phyloP scores from a whole-genome alignment of 1,284 basidiomycete genomes.

The Pholiota adiposa region DNA sequence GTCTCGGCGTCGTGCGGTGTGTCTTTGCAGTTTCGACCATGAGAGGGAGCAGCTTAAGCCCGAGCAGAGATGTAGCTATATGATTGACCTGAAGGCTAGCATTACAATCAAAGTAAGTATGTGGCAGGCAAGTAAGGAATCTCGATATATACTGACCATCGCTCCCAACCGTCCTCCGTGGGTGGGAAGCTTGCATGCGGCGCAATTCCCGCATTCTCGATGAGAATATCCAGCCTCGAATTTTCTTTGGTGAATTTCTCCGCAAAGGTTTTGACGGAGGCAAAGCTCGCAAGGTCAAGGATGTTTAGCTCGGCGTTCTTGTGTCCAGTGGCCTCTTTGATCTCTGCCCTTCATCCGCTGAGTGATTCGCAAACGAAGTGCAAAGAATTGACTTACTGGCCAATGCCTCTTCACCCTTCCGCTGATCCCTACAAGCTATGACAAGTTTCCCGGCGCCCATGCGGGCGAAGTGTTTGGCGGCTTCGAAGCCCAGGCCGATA shows the following conservation, averaged over 20 bases:
- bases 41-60: constrained; percentile 44
- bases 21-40: constrained; percentile 40
- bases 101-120: not conserved
- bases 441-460: constrained; percentile 47
- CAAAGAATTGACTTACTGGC: constrained; percentile 27
- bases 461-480: constrained; percentile 45
- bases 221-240: constrained; percentile 42
- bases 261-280: constrained; percentile 41
- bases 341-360: constrained; percentile 21
- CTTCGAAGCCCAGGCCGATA: constrained; percentile 46
- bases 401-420: constrained; percentile 39
- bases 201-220: constrained; percentile 41
- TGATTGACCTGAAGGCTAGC: constrained; percentile 48
- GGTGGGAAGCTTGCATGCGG: constrained; percentile 1
- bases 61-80: constrained; percentile 42
- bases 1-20: constrained; percentile 31
- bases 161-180: constrained; percentile 44
- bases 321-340: constrained; percentile 36
- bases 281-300: constrained; percentile 42
- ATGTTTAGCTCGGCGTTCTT: constrained; percentile 37
- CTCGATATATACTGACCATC: constrained; percentile 29
- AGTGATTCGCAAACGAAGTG: not conserved
- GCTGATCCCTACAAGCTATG: constrained; percentile 42
- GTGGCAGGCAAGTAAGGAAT: not conserved
- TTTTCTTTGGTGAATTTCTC: constrained; percentile 39